Conservation (phyloP, 2,329 filamentous ascomycete genomes). For the Lecanosticta acicola region DNA sequence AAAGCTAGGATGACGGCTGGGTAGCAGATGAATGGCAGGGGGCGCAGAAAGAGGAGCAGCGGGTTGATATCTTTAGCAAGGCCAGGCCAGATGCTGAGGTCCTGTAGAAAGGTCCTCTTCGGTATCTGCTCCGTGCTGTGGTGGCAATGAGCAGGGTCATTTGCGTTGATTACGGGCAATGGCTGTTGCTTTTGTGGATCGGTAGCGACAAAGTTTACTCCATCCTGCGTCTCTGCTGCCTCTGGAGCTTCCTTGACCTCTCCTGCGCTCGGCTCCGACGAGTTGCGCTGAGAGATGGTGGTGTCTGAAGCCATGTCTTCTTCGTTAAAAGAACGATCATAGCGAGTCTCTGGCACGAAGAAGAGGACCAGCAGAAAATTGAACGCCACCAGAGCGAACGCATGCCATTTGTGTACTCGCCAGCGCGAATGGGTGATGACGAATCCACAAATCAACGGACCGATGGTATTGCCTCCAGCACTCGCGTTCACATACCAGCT, state of each 20-base stretch:
- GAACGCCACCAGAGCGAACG: constrained; percentile 28
- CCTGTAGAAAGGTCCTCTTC: constrained; percentile 33
- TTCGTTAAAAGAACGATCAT: constrained; percentile 21
- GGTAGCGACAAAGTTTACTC: no score
- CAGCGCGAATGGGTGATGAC: constrained; percentile 38
- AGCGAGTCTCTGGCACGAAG: constrained; percentile 37
- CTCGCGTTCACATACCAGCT: constrained; percentile 39
- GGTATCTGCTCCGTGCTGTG: constrained; percentile 12
- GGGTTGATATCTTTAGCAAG: constrained; percentile 29
- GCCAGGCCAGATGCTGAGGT: constrained; percentile 34
- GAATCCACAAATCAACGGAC: constrained; percentile 37
- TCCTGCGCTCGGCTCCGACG: no score
- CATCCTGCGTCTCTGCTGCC: no score
- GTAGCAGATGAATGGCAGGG: constrained; percentile 35
- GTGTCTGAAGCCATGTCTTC: constrained; percentile 6
- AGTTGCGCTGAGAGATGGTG: no score
- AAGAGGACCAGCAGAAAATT: constrained; percentile 36
- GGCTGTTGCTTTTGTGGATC: constrained; percentile 17
- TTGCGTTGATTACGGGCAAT: constrained; percentile 8
- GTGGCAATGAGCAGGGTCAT: constrained; percentile 4
- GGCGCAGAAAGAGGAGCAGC: constrained; percentile 34
- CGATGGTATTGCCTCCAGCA: constrained; percentile 37
- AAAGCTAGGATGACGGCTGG: constrained; percentile 36
- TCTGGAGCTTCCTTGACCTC: no score
- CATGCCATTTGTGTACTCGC: constrained; percentile 40